Conservation (phyloP, 2,329 filamentous ascomycete species). For the Nemania diffusa region DNA sequence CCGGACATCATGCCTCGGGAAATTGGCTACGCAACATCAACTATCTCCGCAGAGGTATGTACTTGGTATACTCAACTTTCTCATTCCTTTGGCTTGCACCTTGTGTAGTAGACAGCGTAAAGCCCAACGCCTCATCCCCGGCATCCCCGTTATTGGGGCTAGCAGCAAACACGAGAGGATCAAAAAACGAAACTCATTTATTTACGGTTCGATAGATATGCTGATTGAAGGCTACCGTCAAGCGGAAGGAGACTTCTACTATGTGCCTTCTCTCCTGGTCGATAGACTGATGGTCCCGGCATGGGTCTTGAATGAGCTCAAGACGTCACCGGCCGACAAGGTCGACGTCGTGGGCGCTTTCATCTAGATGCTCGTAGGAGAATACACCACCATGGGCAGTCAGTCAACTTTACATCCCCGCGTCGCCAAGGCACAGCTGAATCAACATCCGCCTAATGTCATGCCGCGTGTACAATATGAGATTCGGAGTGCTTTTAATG, state of each 20-base stretch:
- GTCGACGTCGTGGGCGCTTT: constrained; percentile 17
- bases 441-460: background rate
- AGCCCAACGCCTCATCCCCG: too few relatives aligned
- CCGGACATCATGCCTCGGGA: too few relatives aligned
- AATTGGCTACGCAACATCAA: too few relatives aligned
- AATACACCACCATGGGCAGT: constrained; percentile 2
- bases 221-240: constrained; percentile 1
- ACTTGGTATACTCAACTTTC: too few relatives aligned
- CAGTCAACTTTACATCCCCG: constrained; percentile 2
- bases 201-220: background rate
- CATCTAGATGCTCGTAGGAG: constrained; percentile 9
- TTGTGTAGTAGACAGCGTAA: too few relatives aligned
- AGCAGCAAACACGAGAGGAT: too few relatives aligned
- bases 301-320: constrained; percentile 11
- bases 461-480: background rate
- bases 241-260: background rate
- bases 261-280: background rate
- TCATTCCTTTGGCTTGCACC: too few relatives aligned
- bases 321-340: constrained; percentile 5
- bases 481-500: background rate
- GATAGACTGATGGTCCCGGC: constrained; percentile 29
- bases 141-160: too few relatives aligned
- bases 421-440: background rate
- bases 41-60: too few relatives aligned
- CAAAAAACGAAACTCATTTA: too few relatives aligned